phyloP scores from a whole-genome alignment of 768 basidiomycete species.

The Collybiopsis confluens region DNA sequence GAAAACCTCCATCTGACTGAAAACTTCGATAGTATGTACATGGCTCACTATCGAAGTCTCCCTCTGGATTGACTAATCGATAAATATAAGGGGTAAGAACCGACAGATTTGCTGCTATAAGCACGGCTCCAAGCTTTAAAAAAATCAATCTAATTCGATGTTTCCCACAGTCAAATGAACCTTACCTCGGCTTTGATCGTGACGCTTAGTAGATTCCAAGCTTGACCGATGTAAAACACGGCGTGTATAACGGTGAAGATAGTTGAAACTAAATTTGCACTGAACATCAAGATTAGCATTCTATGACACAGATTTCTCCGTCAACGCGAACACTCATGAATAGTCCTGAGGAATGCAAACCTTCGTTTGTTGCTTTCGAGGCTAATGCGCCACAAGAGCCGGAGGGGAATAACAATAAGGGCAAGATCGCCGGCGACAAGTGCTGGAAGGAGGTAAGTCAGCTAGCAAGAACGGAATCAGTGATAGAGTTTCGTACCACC shows the following conservation, averaged over 20 bases:
- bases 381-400: neutral
- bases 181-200: conserved; percentile 2
- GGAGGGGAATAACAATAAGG: conserved; percentile 3
- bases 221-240: neutral
- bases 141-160: neutral
- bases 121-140: neutral
- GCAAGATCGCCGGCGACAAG: neutral
- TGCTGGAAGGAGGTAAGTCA: neutral
- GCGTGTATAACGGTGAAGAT: conserved; percentile 1
- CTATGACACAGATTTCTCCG: neutral
- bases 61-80: conserved; percentile 1
- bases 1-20: conserved; percentile 1
- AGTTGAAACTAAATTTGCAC: neutral
- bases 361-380: neutral
- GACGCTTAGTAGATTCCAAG: neutral
- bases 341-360: neutral
- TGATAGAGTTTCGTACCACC: conserved; percentile 18
- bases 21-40: conserved; percentile 1
- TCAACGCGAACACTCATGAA: too few species aligned
- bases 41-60: conserved; percentile 3
- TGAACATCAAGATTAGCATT: conserved; percentile 4
- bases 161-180: too few species aligned
- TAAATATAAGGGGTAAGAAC: conserved; percentile 1
- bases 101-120: conserved; percentile 4
- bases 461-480: conserved; percentile 31